Base-by-base conservation (phyloP, 1,284 basidiomycete genomes). In the Cryptococcus sp. region DNA sequence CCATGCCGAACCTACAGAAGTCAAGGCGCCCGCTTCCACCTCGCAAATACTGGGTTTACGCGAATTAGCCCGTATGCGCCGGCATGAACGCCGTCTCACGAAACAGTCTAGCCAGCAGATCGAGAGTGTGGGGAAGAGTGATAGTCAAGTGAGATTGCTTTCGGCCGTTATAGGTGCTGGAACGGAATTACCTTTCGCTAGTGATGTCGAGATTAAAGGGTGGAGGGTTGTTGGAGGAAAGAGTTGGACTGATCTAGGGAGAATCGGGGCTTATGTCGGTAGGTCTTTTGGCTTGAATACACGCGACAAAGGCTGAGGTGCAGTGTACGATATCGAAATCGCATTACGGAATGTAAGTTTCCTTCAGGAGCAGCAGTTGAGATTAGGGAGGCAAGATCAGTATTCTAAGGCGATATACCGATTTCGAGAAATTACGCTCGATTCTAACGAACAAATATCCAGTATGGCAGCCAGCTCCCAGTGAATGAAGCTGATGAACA, bases 251-350 rank as follows among this genome's bases (percentile, higher is more conserved):
- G 68, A 64, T 49, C 51, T 50, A 7, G 67, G 57, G 2, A 64
- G 60, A 39, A 51, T 73, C 2, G 71, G 71, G 5, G 68, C 71
- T 10, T 73, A 73, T 64, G 68, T 73, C 11, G 70, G 70, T 72
- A 59, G 52, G 67, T 64, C 19, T 34, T 50, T 19, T 44, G 18
- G 19, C 21, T 28, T 42, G n/a, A 14, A 18, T 23, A 37, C 11
- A 34, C 7, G 23, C n/a, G 14, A 28, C 3, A 14, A 45, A 18
- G 45, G n/a, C n/a, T n/a, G 45, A 50, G 49, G 52, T 41, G 2
- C 51, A 72, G 71, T 73, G 3, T 73, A 71, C 49, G 68, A 73
- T n/a, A 69, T 73, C n/a, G 61, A 64, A 24, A 68, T 73, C 22
- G 23, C 49, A 1, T 45, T 68, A 14, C 57, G 60, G 7, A 46